Percentiles rank a stretch among this genome's conserved stretches.
phyloP scores from a whole-genome alignment of 805 yeast species.

The Hanseniaspora nectarophila region DNA sequence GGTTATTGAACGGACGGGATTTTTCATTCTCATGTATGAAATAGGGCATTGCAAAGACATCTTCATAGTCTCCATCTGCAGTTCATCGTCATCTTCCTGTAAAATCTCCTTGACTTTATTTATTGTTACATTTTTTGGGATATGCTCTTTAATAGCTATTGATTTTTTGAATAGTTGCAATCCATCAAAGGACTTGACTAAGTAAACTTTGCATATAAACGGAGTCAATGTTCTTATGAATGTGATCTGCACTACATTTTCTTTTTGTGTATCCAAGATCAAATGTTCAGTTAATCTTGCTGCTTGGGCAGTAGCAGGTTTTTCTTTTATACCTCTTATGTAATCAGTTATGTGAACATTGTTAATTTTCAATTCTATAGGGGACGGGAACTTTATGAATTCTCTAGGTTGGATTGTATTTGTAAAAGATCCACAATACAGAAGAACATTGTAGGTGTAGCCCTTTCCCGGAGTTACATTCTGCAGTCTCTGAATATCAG shows the following conservation, averaged over 20 bases:
- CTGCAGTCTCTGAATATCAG: slow-evolving; percentile 8
- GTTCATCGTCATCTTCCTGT: slow-evolving; percentile 55
- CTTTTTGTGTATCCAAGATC: slow-evolving; percentile 22
- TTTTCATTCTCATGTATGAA: slow-evolving; percentile 52
- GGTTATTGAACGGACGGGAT: slow-evolving; percentile 56
- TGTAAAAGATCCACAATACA: slow-evolving; percentile 6
- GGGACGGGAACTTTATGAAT: slow-evolving; percentile 53
- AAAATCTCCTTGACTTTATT: slow-evolving; percentile 32
- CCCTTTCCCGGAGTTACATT: slow-evolving; percentile 9
- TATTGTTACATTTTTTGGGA: slow-evolving; percentile 41
- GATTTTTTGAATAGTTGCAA: slow-evolving; percentile 31
- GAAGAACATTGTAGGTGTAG: slow-evolving; percentile 15
- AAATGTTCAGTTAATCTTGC: slow-evolving; percentile 55
- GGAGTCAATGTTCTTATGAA: slow-evolving; percentile 9
- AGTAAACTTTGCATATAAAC: slow-evolving; percentile 51
- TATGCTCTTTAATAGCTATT: slow-evolving; percentile 39
- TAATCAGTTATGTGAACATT: slow-evolving; percentile 38
- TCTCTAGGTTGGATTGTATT: slow-evolving; percentile 22
- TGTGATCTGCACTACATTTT: slow-evolving; percentile 39
- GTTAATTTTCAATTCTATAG: slow-evolving; percentile 57
- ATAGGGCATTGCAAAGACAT: slow-evolving; percentile 70
- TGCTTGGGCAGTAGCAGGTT: slow-evolving; percentile 69
- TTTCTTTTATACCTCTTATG: slow-evolving; percentile 64
- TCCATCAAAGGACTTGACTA: slow-evolving; percentile 41
- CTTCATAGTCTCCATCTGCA: slow-evolving; percentile 53